phyloP scores from a whole-genome alignment of 2,329 filamentous ascomycete genomes.

The Arthrobotrys conoides region DNA sequence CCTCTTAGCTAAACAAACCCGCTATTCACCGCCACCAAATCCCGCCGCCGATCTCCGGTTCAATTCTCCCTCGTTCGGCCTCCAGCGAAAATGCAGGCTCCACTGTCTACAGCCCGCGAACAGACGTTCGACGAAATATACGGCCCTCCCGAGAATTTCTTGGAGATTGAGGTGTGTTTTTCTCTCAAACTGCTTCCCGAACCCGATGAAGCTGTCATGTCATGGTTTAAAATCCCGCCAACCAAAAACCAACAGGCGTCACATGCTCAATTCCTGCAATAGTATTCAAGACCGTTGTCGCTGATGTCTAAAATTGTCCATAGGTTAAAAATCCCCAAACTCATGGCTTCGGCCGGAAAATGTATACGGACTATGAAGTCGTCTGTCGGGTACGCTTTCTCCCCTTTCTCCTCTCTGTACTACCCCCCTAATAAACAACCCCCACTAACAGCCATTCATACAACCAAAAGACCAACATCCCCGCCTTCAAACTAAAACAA shows the following conservation, averaged over 20 bases:
- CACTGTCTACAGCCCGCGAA: slow-evolving; percentile 78
- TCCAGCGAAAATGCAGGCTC: slow-evolving; percentile 71
- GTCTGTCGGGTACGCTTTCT: slow-evolving; percentile 75
- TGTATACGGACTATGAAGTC: slow-evolving; percentile 99
- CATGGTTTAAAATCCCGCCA: no score
- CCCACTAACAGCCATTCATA: slow-evolving; percentile 1
- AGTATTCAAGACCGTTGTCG: background rate
- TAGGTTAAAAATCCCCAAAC: slow-evolving; percentile 94
- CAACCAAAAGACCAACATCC: slow-evolving; percentile 82
- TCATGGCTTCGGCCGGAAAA: slow-evolving; percentile 91
- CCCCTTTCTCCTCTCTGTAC: background rate
- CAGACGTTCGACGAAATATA: slow-evolving; percentile 99
- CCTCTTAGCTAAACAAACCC: background rate
- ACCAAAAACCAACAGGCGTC: background rate
- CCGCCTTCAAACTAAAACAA: slow-evolving; percentile 84
- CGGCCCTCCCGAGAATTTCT: slow-evolving; percentile 96
- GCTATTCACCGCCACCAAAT: slow-evolving; percentile 1
- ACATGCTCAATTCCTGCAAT: background rate
- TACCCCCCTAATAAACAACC: background rate
- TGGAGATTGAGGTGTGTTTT: slow-evolving; percentile 88
- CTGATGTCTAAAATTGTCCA: background rate
- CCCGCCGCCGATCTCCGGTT: slow-evolving; percentile 35
- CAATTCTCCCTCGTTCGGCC: background rate
- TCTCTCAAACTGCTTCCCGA: background rate
- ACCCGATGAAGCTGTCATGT: no score